Percentiles rank a stretch among this genome's conserved stretches.
Conservation (phyloP, 352 stramenopile genomes). For the Poterioochromonas sp. region DNA sequence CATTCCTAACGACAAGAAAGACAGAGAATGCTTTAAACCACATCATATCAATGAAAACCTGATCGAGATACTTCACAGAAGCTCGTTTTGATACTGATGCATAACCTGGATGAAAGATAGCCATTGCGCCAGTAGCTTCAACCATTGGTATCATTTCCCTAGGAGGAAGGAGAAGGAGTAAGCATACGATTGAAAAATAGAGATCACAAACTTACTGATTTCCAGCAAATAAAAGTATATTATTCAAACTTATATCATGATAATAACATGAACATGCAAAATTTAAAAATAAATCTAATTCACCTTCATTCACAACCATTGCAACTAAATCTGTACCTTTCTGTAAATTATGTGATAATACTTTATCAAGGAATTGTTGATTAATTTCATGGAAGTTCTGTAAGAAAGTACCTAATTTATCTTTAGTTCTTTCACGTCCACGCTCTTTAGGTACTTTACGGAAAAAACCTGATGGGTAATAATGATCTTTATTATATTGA, state of each 20-base stretch:
- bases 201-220: not conserved
- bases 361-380: not conserved
- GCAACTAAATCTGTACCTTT: not conserved
- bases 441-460: not conserved
- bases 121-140: not conserved
- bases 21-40: conserved; percentile 26
- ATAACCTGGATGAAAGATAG: not conserved
- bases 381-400: not conserved
- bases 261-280: conserved; percentile 16
- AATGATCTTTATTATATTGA: not conserved
- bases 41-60: conserved; percentile 15
- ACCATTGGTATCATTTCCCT: conserved; percentile 7
- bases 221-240: not conserved
- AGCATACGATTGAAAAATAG: no score
- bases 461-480: conserved; percentile 16
- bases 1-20: not conserved
- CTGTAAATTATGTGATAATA: not conserved
- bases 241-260: not conserved
- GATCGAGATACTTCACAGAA: not conserved
- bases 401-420: conserved; percentile 7
- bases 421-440: not conserved
- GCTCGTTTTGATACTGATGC: not conserved
- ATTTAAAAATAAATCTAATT: conserved; percentile 33
- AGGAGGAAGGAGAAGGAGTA: no score
- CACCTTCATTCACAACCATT: conserved; percentile 26